phyloP scores from a whole-genome alignment of 768 basidiomycete genomes.

The Boletus vinaceobasis region DNA sequence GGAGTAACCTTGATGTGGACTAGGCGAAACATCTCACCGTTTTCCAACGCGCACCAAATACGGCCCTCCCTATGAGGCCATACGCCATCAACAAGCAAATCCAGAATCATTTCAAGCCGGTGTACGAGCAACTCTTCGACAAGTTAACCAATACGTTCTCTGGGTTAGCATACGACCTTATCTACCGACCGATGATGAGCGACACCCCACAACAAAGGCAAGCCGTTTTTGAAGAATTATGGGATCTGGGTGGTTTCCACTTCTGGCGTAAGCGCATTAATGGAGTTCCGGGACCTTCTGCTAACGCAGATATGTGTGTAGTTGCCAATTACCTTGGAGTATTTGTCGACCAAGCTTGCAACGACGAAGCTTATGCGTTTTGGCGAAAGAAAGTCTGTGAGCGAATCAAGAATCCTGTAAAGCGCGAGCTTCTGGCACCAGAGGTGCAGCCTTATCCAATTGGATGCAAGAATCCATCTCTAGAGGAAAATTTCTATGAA shows the following conservation, averaged over 20 bases:
- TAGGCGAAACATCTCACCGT: slow-evolving; percentile 7
- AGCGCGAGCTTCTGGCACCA: slow-evolving; percentile 10
- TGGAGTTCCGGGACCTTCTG: no score
- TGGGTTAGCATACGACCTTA: not conserved
- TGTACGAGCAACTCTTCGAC: slow-evolving; percentile 6
- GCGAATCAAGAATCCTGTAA: slow-evolving; percentile 6
- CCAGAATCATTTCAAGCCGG: slow-evolving; percentile 5
- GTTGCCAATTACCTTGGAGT: slow-evolving; percentile 5
- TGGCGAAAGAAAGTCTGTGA: slow-evolving; percentile 10
- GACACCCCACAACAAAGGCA: slow-evolving; percentile 6
- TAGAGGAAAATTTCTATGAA: slow-evolving; percentile 10
- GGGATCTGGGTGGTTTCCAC: no score
- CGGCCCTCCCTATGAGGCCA: slow-evolving; percentile 5
- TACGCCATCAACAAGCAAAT: slow-evolving; percentile 6
- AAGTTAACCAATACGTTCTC: slow-evolving; percentile 1
- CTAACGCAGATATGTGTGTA: no score
- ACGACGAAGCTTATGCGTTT: slow-evolving; percentile 6
- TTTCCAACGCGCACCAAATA: slow-evolving; percentile 11
- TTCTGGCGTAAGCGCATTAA: no score
- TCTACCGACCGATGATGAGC: slow-evolving; percentile 10
- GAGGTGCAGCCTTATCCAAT: slow-evolving; percentile 3
- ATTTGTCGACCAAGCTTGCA: not conserved
- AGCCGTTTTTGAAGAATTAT: slow-evolving; percentile 4
- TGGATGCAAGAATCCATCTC: slow-evolving; percentile 6
- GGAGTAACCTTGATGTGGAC: not conserved